Percentiles rank a stretch among this genome's conserved stretches.
Evolutionary conservation across 208 protist species (phyloP).

Genomic region (Trypanosoma melophagium): DNA sequence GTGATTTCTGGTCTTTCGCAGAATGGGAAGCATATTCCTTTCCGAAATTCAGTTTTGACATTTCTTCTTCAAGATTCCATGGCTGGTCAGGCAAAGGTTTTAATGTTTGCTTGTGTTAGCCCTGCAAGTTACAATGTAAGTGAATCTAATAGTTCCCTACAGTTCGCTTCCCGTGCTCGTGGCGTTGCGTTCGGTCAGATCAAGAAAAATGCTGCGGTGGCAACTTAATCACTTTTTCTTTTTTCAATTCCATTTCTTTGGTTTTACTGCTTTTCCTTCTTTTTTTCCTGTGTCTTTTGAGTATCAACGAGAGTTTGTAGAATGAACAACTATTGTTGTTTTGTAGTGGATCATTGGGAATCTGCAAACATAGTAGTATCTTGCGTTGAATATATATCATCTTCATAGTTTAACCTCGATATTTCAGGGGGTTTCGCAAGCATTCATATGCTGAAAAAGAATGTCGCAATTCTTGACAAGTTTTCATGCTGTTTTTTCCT

Average conservation of each 20-base stretch:
- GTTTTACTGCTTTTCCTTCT: slow-evolving; percentile 7
- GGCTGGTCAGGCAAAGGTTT: slow-evolving; percentile 93
- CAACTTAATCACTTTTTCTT: slow-evolving; percentile 13
- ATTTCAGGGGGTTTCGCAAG: too few relatives aligned
- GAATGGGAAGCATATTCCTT: slow-evolving; percentile 88
- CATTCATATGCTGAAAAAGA: too few relatives aligned
- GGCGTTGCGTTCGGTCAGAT: slow-evolving; percentile 85
- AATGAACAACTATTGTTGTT: too few relatives aligned
- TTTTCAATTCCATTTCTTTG: slow-evolving; percentile 24
- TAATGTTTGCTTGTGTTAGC: slow-evolving; percentile 95
- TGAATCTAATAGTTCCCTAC: slow-evolving; percentile 86
- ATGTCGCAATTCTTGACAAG: too few relatives aligned
- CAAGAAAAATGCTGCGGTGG: slow-evolving; percentile 79
- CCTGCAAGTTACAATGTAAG: slow-evolving; percentile 92
- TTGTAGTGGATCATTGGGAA: too few relatives aligned
- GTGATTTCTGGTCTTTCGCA: slow-evolving; percentile 87
- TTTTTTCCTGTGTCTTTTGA: background rate
- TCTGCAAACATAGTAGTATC: too few relatives aligned
- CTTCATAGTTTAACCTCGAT: too few relatives aligned
- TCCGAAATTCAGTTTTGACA: slow-evolving; percentile 91
- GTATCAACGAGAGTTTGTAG: too few relatives aligned
- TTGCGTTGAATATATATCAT: too few relatives aligned
- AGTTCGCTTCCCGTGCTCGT: slow-evolving; percentile 90
- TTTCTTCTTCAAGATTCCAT: slow-evolving; percentile 92
- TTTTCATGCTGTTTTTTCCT: too few relatives aligned